Percentiles rank a stretch among this genome's conserved stretches.
These are phyloP conservation scores for Viscum album DNA, from an alignment of 177 flowering plant genomes.

Conservation along the genomic window DNA sequence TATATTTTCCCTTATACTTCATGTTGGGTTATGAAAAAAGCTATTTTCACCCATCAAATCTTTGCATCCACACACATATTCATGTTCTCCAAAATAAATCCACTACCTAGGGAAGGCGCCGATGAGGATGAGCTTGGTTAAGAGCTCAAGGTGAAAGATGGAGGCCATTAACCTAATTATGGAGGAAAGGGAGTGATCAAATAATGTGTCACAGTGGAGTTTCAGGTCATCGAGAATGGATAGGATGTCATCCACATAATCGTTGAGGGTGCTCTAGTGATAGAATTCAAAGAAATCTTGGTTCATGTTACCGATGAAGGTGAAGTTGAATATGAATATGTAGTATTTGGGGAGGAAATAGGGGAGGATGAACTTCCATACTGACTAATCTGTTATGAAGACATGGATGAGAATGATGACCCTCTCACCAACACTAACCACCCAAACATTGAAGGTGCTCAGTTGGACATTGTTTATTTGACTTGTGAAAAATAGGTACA, in stretches of 20 bases:
- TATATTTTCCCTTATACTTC: too few relatives aligned
- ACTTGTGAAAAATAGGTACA: too few relatives aligned
- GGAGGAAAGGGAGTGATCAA: constrained; percentile 75
- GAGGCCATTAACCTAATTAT: constrained; percentile 60
- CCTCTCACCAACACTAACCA: constrained; percentile 44
- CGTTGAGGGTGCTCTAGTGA: constrained; percentile 59
- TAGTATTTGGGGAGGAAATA: constrained; percentile 48
- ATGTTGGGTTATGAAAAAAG: too few relatives aligned
- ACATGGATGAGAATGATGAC: constrained; percentile 64
- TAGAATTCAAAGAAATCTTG: constrained; percentile 87
- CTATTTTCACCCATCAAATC: too few relatives aligned
- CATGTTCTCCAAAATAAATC: too few relatives aligned
- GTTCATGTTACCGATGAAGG: constrained; percentile 81
- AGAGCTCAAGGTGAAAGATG: constrained; percentile 66
- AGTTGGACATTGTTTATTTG: too few relatives aligned
- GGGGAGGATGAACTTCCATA: constrained; percentile 77
- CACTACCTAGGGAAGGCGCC: constrained; percentile 68
- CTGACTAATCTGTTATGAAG: constrained; percentile 83
- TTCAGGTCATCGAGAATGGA: constrained; percentile 60
- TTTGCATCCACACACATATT: too few relatives aligned
- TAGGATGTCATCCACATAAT: constrained; percentile 59
- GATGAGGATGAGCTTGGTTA: constrained; percentile 56
- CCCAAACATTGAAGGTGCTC: constrained; percentile 30
- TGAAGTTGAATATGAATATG: constrained; percentile 62
- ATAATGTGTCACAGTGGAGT: constrained; percentile 45